A percentile compares a stretch with the other conserved stretches of the same genome.
phyloP scores from a whole-genome alignment of 2,329 filamentous ascomycete genomes.

The Orbilia ellipsospora region DNA sequence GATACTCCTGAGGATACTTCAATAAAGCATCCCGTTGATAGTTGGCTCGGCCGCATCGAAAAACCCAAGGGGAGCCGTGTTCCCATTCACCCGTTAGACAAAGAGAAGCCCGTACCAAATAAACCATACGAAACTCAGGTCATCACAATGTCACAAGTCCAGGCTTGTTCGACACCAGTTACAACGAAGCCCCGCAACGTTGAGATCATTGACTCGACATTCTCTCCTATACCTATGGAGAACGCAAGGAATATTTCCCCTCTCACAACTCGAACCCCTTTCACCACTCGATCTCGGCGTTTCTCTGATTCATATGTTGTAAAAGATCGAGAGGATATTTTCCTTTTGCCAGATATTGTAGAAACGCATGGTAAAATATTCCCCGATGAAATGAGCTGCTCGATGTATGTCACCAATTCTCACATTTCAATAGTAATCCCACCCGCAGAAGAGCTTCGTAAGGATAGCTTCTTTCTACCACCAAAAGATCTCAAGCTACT shows the following conservation, averaged over 20 bases:
- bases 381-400: background rate
- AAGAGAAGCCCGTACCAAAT: background rate
- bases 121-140: background rate
- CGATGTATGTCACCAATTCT: background rate
- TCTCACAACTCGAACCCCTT: no score
- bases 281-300: no score
- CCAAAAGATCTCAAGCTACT: background rate
- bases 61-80: no score
- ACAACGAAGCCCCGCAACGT: background rate
- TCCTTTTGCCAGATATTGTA: no score
- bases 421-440: background rate
- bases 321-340: no score
- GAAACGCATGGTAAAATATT: no score
- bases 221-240: background rate
- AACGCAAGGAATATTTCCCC: no score
- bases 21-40: no score
- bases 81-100: background rate
- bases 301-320: no score
- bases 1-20: no score
- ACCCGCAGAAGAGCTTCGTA: conserved; percentile 14
- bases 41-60: no score
- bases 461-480: conserved; percentile 6
- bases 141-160: background rate
- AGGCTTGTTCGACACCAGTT: background rate
- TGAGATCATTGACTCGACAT: background rate